Evolutionary conservation across 768 basidiomycete species (phyloP).

Genomic region (Mycena latifolia): DNA sequence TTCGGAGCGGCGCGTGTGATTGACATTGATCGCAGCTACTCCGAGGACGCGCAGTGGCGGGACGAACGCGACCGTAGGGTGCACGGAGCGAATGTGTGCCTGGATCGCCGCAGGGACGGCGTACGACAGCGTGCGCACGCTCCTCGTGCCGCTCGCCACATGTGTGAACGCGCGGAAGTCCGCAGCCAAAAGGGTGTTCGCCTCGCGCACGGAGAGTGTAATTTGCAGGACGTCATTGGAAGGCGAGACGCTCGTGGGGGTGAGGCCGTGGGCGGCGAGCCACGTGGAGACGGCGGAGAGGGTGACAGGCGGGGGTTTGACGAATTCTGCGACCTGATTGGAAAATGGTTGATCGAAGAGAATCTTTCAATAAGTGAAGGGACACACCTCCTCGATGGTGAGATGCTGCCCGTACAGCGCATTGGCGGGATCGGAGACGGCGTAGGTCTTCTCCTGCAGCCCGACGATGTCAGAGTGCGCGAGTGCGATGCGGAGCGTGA

Average conservation of each 20-base stretch:
- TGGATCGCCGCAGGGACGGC: slow-evolving; percentile 59
- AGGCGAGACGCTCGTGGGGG: slow-evolving; percentile 51
- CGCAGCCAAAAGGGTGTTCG: slow-evolving; percentile 62
- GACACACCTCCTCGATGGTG: slow-evolving; percentile 56
- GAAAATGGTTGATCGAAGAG: slow-evolving; percentile 26
- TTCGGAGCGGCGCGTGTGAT: not conserved
- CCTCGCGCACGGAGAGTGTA: slow-evolving; percentile 55
- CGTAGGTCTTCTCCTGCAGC: slow-evolving; percentile 48
- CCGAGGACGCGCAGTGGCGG: slow-evolving; percentile 9
- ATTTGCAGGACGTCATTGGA: slow-evolving; percentile 40
- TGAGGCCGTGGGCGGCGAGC: slow-evolving; percentile 58
- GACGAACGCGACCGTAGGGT: slow-evolving; percentile 45
- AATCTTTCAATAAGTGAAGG: slow-evolving; percentile 1
- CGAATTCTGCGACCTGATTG: not conserved
- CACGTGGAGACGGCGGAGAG: slow-evolving; percentile 42
- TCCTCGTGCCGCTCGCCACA: slow-evolving; percentile 45
- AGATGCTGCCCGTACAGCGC: slow-evolving; percentile 49
- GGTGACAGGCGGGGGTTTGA: not conserved
- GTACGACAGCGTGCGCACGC: slow-evolving; percentile 61
- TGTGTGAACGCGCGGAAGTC: slow-evolving; percentile 53
- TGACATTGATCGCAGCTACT: slow-evolving; percentile 7
- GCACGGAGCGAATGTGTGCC: slow-evolving; percentile 58
- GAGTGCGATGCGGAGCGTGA: slow-evolving; percentile 46
- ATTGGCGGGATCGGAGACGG: slow-evolving; percentile 47
- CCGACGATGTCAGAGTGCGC: slow-evolving; percentile 26